Evolutionary conservation across 208 protist species (phyloP).

Genomic region (Endotrypanum monterogeii): DNA sequence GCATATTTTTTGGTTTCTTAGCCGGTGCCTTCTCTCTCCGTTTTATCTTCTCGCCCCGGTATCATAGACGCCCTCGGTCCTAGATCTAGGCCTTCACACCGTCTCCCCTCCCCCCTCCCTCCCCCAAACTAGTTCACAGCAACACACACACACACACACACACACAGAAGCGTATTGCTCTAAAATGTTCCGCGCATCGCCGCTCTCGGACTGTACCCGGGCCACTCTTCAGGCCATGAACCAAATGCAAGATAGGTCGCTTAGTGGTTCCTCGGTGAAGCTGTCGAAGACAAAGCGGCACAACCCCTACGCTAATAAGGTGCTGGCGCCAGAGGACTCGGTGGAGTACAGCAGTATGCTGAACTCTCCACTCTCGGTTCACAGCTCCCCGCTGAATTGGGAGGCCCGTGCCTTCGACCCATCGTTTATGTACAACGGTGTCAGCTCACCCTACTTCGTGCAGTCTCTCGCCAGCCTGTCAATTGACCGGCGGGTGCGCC

Average conservation of each 20-base stretch:
- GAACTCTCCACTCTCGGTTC: slow-evolving; percentile 22
- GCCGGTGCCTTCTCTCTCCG: slow-evolving; percentile 3
- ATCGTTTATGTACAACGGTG: slow-evolving; percentile 22
- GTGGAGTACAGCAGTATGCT: slow-evolving; percentile 30
- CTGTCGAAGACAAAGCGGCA: slow-evolving; percentile 35
- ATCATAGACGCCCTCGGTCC: not conserved
- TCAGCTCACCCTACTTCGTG: slow-evolving; percentile 21
- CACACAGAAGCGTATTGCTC: not conserved
- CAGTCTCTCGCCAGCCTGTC: slow-evolving; percentile 22
- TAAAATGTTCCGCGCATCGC: slow-evolving; percentile 20
- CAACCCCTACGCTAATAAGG: slow-evolving; percentile 62
- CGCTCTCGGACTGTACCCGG: slow-evolving; percentile 68
- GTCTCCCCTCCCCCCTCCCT: too few relatives aligned
- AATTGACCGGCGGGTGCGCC: slow-evolving; percentile 15
- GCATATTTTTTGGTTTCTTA: not conserved
- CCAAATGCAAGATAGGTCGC: slow-evolving; percentile 20
- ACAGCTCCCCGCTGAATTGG: slow-evolving; percentile 29
- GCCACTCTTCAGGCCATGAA: slow-evolving; percentile 67
- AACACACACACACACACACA: not conserved
- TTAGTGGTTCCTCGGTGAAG: slow-evolving; percentile 14
- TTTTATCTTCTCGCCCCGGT: not conserved
- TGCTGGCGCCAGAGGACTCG: slow-evolving; percentile 49
- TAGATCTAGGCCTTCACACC: too few relatives aligned
- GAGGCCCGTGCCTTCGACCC: slow-evolving; percentile 31
- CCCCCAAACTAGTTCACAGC: too few relatives aligned